phyloP scores from a whole-genome alignment of 2,329 filamentous ascomycete species.

The Aspergillus pseudoterreus region DNA sequence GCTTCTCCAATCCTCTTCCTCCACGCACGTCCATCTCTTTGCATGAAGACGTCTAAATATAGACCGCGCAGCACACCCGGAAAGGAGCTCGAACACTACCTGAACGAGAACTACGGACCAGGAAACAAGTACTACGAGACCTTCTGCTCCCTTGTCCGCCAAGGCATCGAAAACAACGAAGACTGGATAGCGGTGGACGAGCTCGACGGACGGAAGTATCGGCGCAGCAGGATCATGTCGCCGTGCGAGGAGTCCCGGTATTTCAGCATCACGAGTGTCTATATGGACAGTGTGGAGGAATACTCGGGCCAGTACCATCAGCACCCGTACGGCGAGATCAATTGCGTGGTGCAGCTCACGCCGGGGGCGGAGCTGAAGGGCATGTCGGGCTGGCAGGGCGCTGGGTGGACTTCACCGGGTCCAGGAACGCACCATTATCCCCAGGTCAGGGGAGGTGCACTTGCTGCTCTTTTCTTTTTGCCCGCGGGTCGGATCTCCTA shows the following conservation, averaged over 20 bases:
- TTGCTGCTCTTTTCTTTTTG: slow-evolving; percentile 55
- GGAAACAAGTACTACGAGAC: slow-evolving; percentile 44
- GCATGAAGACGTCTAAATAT: not conserved
- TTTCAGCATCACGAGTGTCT: slow-evolving; percentile 57
- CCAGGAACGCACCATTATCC: slow-evolving; percentile 58
- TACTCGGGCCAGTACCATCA: slow-evolving; percentile 53
- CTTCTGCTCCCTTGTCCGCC: slow-evolving; percentile 37
- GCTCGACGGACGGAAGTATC: slow-evolving; percentile 46
- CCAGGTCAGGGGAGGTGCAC: slow-evolving; percentile 47
- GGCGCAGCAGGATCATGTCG: slow-evolving; percentile 44
- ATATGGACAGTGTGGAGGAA: slow-evolving; percentile 51
- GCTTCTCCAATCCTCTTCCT: no score
- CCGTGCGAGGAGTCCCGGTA: slow-evolving; percentile 48
- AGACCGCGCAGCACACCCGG: slow-evolving; percentile 41
- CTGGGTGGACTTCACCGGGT: slow-evolving; percentile 54
- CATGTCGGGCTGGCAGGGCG: slow-evolving; percentile 55
- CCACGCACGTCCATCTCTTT: no score
- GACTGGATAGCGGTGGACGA: slow-evolving; percentile 46
- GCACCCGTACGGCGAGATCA: slow-evolving; percentile 55
- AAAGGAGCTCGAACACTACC: slow-evolving; percentile 41
- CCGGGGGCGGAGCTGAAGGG: slow-evolving; percentile 50
- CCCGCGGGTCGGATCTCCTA: slow-evolving; percentile 50
- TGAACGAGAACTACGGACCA: slow-evolving; percentile 45
- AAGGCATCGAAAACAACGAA: slow-evolving; percentile 36
- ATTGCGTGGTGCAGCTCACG: slow-evolving; percentile 53